phyloP scores from a whole-genome alignment of 352 stramenopile species.

The Phytophthora ramorum region DNA sequence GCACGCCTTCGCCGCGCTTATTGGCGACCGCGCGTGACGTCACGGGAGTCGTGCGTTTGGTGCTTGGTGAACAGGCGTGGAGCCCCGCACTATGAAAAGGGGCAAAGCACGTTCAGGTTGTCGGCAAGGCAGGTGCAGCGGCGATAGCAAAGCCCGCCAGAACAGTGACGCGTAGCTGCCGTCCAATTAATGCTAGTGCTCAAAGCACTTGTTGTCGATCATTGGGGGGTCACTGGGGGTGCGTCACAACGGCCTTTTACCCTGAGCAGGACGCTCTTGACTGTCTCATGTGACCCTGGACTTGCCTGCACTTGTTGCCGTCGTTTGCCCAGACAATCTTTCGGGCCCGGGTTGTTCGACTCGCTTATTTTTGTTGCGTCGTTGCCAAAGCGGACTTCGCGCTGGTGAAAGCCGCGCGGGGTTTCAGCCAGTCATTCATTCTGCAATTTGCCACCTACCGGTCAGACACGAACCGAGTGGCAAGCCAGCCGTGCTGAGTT shows the following conservation, averaged over 20 bases:
- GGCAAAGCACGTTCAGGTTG: constrained; percentile 7
- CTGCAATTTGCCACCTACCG: constrained; percentile 19
- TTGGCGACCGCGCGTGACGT: constrained; percentile 20
- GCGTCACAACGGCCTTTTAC: constrained; percentile 20
- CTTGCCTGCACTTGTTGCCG: constrained; percentile 10
- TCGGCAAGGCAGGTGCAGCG: not conserved
- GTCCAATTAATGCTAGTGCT: constrained; percentile 18
- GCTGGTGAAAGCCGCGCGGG: constrained; percentile 16
- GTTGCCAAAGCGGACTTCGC: constrained; percentile 1
- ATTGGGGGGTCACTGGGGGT: constrained; percentile 20
- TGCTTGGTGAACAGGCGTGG: constrained; percentile 34
- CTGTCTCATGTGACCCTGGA: constrained; percentile 40
- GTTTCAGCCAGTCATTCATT: constrained; percentile 28
- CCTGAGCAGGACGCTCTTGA: constrained; percentile 32
- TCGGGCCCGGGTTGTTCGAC: too few relatives aligned
- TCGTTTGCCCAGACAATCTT: too few relatives aligned
- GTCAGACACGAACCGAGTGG: not conserved
- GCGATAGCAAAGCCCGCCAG: constrained; percentile 5
- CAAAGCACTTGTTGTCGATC: not conserved
- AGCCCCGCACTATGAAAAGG: constrained; percentile 5
- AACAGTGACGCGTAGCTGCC: constrained; percentile 24
- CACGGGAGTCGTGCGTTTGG: too few relatives aligned
- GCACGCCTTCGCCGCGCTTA: not conserved
- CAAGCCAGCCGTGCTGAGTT: not conserved
- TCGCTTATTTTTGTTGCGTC: constrained; percentile 18